Percentiles rank a stretch among this genome's conserved stretches.
Evolutionary conservation across 768 basidiomycete species (phyloP).

Genomic region (Auricularia cornea): DNA sequence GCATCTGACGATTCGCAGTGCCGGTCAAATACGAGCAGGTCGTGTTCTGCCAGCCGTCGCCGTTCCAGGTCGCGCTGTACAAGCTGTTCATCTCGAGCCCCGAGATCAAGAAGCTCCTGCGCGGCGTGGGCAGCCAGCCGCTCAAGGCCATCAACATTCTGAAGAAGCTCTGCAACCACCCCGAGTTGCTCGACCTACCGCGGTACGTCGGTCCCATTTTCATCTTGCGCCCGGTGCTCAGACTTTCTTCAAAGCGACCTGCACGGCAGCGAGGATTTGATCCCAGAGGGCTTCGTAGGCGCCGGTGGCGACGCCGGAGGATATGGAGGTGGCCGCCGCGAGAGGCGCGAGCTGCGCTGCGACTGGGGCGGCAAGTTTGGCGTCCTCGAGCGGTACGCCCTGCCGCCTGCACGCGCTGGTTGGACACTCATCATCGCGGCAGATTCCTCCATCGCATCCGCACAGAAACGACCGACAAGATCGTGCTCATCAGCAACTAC

Average conservation of each 20-base stretch:
- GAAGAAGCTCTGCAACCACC: constrained; percentile 94
- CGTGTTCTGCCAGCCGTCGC: constrained; percentile 82
- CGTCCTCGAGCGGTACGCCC: constrained; percentile 75
- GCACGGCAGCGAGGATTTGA: constrained; percentile 67
- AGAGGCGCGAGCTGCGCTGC: constrained; percentile 51
- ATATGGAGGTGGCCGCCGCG: constrained; percentile 14
- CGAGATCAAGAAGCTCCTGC: constrained; percentile 82
- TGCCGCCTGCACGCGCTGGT: background rate
- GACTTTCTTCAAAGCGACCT: constrained; percentile 43
- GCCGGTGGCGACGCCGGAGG: constrained; percentile 24
- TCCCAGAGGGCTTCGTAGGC: constrained; percentile 75
- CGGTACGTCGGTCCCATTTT: too few species aligned
- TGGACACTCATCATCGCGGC: too few species aligned
- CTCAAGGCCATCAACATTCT: constrained; percentile 91
- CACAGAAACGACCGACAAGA: constrained; percentile 83
- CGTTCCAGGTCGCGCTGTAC: constrained; percentile 79
- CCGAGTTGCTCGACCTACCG: constrained; percentile 80
- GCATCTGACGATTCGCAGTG: constrained; percentile 40
- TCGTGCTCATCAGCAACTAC: constrained; percentile 94
- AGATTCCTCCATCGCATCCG: constrained; percentile 82
- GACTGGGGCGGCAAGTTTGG: constrained; percentile 89
- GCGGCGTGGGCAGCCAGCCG: constrained; percentile 86
- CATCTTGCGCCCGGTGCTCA: too few species aligned
- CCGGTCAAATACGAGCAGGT: constrained; percentile 99
- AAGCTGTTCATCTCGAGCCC: constrained; percentile 87